Conservation (phyloP, 345 rosid genomes). For the Aethionema arabicum region DNA sequence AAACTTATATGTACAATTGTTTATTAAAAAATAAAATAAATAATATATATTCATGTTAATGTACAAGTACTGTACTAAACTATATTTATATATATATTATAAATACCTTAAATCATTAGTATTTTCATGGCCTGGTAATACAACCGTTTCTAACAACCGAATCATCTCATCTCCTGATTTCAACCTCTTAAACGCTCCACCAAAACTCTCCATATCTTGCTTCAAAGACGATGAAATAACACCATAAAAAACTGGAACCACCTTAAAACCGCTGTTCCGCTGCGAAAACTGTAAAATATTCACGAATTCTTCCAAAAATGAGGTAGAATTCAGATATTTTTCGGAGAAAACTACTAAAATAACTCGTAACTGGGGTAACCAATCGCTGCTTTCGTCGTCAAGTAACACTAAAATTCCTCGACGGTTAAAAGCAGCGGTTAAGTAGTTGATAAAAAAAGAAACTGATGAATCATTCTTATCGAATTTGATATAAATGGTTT, state of each 20-base stretch:
- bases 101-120: constrained; percentile 2
- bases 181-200: neutral
- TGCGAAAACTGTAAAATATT: neutral
- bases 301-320: neutral
- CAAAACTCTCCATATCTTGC: neutral
- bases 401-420: constrained; percentile 5
- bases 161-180: neutral
- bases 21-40: no score
- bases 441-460: constrained; percentile 15
- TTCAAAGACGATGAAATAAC: constrained; percentile 1
- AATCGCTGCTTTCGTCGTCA: constrained; percentile 6
- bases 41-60: no score
- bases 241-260: constrained; percentile 9
- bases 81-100: neutral
- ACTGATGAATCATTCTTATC: constrained; percentile 5
- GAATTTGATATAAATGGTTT: neutral
- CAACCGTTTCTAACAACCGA: no score
- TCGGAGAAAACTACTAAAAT: constrained; percentile 8
- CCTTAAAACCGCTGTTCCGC: neutral
- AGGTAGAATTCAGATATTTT: neutral
- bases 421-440: constrained; percentile 5
- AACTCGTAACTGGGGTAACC: constrained; percentile 1
- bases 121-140: constrained; percentile 10
- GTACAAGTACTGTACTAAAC: neutral
- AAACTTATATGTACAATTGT: no score